Base-by-base conservation (phyloP, 495 filamentous ascomycete genomes). In the Penicillium cinerascens region DNA sequence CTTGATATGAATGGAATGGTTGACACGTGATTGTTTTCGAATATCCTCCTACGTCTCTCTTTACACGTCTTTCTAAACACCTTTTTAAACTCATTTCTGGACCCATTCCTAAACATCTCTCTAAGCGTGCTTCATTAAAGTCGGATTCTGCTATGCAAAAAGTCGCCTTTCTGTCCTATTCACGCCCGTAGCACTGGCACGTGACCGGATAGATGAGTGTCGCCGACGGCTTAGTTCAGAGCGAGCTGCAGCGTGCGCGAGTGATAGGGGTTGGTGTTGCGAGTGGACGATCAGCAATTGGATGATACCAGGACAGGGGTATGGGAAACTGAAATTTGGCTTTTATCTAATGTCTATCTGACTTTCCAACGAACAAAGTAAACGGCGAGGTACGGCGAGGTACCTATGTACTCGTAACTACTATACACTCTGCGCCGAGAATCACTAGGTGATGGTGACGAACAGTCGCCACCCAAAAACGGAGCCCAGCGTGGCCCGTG, bases 201-300 rank as follows among this genome's bases (percentile, higher is more conserved):
- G 55, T 61, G 59, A 55, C 51, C 55, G 55, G 59, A 37, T 20
- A 49, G 42, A 49, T 59, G 2, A 21, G 27, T 61, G 25, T 41
- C 35, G 40, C 59, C 55, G 59, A 58, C 48, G 46, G 49, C 20
- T 33, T n/a, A 38, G 10, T 23, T 47, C 13, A 3, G 27, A 18
- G 43, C 37, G n/a, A n/a, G 22, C 42, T 54, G 27, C 18, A 22
- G 35, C 39, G 40, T 29, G 44, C 44, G 33, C 47, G 1, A 21
- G 25, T 48, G 27, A 40, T 40, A 40, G 35, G 46, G 9, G 13
- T 18, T 22, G 18, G 15, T 15, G 20, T 16, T 9, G 36, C 37
- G 35, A 20, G 11, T 27, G 29, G 11, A 13, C 10, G 29, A 15
- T 33, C 9, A 1, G 11, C 11, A 10, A 15, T 0, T 13, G 11